Evolutionary conservation across 176 grass and related monocot genomes (phyloP), one percentile per base, ranked within the genome.

Genomic region (Triticum turgidum): DNA sequence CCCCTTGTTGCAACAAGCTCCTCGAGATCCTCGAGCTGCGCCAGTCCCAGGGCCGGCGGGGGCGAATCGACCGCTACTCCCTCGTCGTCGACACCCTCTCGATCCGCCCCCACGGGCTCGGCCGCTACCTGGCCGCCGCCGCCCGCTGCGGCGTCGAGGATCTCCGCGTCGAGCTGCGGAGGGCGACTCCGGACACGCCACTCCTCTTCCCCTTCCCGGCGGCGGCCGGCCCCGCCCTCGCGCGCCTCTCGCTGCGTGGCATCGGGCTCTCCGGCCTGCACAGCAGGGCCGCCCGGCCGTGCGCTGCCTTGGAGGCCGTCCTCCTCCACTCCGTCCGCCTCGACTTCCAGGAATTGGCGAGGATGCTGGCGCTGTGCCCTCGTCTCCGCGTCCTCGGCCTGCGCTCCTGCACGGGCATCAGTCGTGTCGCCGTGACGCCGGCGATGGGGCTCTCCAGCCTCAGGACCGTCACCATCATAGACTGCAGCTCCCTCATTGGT

Each of bases 311-410:
- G 1, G 90, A 94, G 76, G 65, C 5, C 18, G 63, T 97, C 34
- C 25, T 9, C 5, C 76, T 97, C 76, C 65, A 94, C 42, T 84
- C 56, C 7, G 72, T 91, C 27, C 3, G 0, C 14, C 20, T 94
- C 32, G 30, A 37, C 10, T 29, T 9, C 13, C 0, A 65, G 3
- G 49, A 34, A 1, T 29, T 97, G 34, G 70, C 49, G 7, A 90
- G 78, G 29, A 56, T 92, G 8, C 61, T 87, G 13, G 41, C 71
- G 3, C 42, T 85, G 11, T 97, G 94, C 67, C 94, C 94, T 2
- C 3, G 20, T 9, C 89, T 97, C 76, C 91, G 72, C 5, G 67
- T 67, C 34, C 83, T 97, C 32, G 67, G 87, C 12, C 71, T 97
- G 30, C 83, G 77, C 27, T 11, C 44, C 37, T 94, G 92, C 71